phyloP scores from a whole-genome alignment of 1,284 basidiomycete species.

The Puccinia triticina region DNA sequence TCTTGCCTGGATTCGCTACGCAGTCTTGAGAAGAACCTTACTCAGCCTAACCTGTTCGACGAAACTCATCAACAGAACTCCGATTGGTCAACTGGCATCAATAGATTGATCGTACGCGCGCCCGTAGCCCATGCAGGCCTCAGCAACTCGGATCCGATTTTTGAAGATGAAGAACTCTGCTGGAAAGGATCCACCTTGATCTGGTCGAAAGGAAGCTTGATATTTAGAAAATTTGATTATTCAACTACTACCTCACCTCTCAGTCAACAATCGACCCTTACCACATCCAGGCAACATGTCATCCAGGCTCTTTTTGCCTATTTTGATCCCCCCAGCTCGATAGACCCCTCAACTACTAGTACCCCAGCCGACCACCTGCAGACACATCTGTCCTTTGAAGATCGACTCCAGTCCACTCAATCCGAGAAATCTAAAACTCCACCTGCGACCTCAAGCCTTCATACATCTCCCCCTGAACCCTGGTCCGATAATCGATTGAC shows the following conservation, averaged over 20 bases:
- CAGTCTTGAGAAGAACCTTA: slow-evolving; percentile 40
- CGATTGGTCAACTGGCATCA: slow-evolving; percentile 47
- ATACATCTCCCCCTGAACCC: slow-evolving; percentile 12
- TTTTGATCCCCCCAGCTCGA: slow-evolving; percentile 38
- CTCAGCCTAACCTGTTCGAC: slow-evolving; percentile 34
- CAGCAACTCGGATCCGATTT: slow-evolving; percentile 4
- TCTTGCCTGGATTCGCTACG: slow-evolving; percentile 45
- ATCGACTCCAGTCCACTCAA: slow-evolving; percentile 15
- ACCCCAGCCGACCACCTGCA: neutral
- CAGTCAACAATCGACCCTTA: neutral
- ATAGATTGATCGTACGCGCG: slow-evolving; percentile 33
- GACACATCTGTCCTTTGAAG: slow-evolving; percentile 14
- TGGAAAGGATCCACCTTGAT: slow-evolving; percentile 50
- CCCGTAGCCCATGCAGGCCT: neutral
- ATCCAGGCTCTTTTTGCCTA: slow-evolving; percentile 50
- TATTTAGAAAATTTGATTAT: slow-evolving; percentile 50
- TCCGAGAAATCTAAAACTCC: neutral
- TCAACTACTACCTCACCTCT: slow-evolving; percentile 31
- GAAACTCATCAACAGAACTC: slow-evolving; percentile 28
- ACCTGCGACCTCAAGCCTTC: neutral
- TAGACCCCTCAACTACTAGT: neutral
- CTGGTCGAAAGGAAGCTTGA: slow-evolving; percentile 49
- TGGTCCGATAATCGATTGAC: slow-evolving; percentile 45
- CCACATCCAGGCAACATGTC: slow-evolving; percentile 47
- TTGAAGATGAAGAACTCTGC: slow-evolving; percentile 43